Percentiles rank a stretch among this genome's conserved stretches.
phyloP scores from a whole-genome alignment of 2,329 filamentous ascomycete genomes.

The Paecilomyces dactylethromorphus region DNA sequence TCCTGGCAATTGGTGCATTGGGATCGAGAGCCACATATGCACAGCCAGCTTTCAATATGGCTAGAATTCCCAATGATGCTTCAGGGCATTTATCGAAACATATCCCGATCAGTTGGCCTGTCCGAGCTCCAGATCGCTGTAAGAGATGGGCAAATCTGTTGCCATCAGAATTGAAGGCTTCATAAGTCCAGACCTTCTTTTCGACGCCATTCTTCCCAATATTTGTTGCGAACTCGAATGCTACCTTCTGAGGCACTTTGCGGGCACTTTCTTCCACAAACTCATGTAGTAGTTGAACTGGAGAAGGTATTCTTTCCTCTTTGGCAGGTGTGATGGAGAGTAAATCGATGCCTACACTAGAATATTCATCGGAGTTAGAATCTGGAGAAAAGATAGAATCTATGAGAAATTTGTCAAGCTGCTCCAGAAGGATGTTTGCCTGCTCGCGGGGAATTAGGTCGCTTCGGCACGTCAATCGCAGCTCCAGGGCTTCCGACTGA shows the following conservation, averaged over 20 bases:
- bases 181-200: constrained; percentile 64
- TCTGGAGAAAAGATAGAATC: constrained; percentile 50
- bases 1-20: constrained; percentile 63
- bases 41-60: constrained; percentile 75
- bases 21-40: constrained; percentile 77
- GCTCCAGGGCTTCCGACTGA: constrained; percentile 41
- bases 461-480: constrained; percentile 61
- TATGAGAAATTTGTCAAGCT: constrained; percentile 63
- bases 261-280: constrained; percentile 64
- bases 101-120: constrained; percentile 62
- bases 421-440: constrained; percentile 58
- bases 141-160: constrained; percentile 68
- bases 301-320: constrained; percentile 50
- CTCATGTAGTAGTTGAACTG: constrained; percentile 62
- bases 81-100: constrained; percentile 82
- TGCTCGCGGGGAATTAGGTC: constrained; percentile 63
- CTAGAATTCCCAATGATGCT: constrained; percentile 74
- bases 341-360: constrained; percentile 14
- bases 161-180: constrained; percentile 62
- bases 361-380: constrained; percentile 32
- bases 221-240: constrained; percentile 67
- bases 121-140: constrained; percentile 37
- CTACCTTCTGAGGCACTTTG: constrained; percentile 52
- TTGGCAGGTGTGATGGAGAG: constrained; percentile 63
- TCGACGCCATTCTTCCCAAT: constrained; percentile 43